Base-by-base conservation (phyloP, 805 yeast species). In the Kregervanrija delftensis region DNA sequence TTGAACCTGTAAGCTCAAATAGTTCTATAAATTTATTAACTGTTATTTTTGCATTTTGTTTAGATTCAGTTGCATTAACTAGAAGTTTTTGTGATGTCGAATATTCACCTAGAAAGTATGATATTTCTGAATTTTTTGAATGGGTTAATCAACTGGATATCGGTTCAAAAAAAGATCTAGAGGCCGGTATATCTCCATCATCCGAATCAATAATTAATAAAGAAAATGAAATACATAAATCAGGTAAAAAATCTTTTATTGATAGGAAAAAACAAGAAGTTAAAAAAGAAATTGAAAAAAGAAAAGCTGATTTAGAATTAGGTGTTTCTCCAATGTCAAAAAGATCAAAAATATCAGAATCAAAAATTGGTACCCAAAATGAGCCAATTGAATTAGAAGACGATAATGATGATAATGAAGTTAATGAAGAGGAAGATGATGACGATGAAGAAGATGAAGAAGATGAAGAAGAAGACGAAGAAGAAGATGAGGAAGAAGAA, bases 11-110 rank as follows among this genome's bases (percentile, higher is more conserved):
- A 15, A 49, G 52, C 13, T 33, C 48, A 3, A 56, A 58, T 32
- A 57, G 61, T 42, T 61, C 63, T 2, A 44, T 62, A n/a, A 63
- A 63, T 44, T 39, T 61, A 15, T 43, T 63, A 30, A 43, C 60
- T 1, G 41, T 61, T 10, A 49, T 63, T 3, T 62, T 58, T 44
- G 52, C 59, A 2, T 59, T 61, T 41, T 61, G 65, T 40, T 47
- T 54, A 3, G 48, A 54, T 37, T 53, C 58, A 2, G 42, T 49
- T 3, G 35, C 51, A 11, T 13, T 58, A 28, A 44, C 42, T 8
- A 46, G 40, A 5, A 36, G 52, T 17, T 59, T 61, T 35, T 49
- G 56, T 42, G 59, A 57, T 45, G 54, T 57, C 1, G 31, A 41
- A 1, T 50, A 48, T 16, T 45, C 49, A 3, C 60, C 58, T 6